These are phyloP conservation scores for Dalbergia cultrata DNA, from an alignment of 306 rosid genomes.

Conservation along the genomic window DNA sequence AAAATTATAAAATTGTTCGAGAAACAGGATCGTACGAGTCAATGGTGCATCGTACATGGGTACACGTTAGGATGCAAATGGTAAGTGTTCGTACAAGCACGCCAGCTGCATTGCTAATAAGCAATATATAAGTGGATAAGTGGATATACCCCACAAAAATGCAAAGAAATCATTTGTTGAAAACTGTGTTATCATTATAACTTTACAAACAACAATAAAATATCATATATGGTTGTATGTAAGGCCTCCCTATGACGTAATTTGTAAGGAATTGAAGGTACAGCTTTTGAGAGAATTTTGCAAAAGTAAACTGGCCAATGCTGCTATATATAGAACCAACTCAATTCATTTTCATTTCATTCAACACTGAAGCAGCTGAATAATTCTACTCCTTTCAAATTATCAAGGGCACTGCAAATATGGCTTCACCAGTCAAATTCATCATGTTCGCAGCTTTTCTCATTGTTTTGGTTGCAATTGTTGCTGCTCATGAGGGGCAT, in stretches of 20 bases:
- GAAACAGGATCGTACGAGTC: too few relatives aligned
- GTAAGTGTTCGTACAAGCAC: neutral
- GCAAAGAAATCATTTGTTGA: neutral
- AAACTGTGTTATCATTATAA: neutral
- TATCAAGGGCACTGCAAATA: constrained; percentile 12
- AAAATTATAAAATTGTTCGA: neutral
- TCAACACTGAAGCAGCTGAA: constrained; percentile 37
- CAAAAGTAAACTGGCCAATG: constrained; percentile 41
- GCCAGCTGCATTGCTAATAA: too few relatives aligned
- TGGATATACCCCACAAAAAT: too few relatives aligned
- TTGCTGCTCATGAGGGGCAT: constrained; percentile 53
- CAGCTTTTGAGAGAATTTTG: constrained; percentile 1
- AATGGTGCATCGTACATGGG: neutral
- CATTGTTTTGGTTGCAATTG: constrained; percentile 47
- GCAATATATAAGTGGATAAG: too few relatives aligned
- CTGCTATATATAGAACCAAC: neutral
- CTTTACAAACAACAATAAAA: neutral
- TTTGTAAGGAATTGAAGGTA: too few relatives aligned
- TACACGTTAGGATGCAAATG: neutral
- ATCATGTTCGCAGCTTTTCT: constrained; percentile 45
- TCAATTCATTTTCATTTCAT: neutral
- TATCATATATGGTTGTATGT: too few relatives aligned
- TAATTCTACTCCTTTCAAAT: constrained; percentile 4
- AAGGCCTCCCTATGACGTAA: too few relatives aligned
- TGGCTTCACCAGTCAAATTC: constrained; percentile 54